Conservation (phyloP, 2,329 filamentous ascomycete species). For the Tolypocladium endophyticum region DNA sequence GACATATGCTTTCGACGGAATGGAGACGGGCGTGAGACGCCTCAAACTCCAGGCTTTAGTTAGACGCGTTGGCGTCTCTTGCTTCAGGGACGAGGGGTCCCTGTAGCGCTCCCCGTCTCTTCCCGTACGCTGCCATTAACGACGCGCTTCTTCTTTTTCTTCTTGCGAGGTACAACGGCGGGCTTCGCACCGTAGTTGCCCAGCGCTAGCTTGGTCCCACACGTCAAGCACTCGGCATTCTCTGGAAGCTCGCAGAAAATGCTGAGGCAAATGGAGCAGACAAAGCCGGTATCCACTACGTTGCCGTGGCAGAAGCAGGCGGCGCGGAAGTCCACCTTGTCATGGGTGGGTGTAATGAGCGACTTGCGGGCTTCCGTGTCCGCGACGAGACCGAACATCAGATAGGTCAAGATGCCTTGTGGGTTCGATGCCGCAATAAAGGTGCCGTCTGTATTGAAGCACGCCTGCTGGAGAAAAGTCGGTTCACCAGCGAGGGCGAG, state of each 20-base stretch:
- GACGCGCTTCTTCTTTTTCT: slow-evolving; percentile 66
- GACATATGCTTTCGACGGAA: background rate
- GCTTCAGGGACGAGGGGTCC: slow-evolving; percentile 41
- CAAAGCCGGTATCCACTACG: slow-evolving; percentile 85
- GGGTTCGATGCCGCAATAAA: slow-evolving; percentile 45
- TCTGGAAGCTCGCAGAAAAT: slow-evolving; percentile 67
- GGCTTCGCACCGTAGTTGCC: slow-evolving; percentile 67
- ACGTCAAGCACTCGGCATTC: slow-evolving; percentile 67
- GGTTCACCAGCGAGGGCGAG: slow-evolving; percentile 76
- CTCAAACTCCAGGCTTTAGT: background rate
- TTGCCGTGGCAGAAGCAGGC: slow-evolving; percentile 93
- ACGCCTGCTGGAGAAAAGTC: slow-evolving; percentile 88
- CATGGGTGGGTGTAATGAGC: slow-evolving; percentile 68
- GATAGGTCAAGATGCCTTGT: slow-evolving; percentile 73
- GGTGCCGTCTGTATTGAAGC: slow-evolving; percentile 49
- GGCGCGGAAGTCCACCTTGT: slow-evolving; percentile 91
- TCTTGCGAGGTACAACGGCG: slow-evolving; percentile 60
- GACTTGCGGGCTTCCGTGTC: slow-evolving; percentile 43
- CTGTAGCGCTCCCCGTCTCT: slow-evolving; percentile 48
- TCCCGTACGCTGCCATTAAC: slow-evolving; percentile 41
- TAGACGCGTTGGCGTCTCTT: background rate
- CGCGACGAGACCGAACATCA: slow-evolving; percentile 89
- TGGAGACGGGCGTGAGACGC: background rate
- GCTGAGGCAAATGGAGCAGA: slow-evolving; percentile 91
- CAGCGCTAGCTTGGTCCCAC: slow-evolving; percentile 68